Evolutionary conservation across 2,329 filamentous ascomycete genomes (phyloP), one percentile per base, ranked within the genome.

Genomic region (Teratosphaeria epicoccoides): DNA sequence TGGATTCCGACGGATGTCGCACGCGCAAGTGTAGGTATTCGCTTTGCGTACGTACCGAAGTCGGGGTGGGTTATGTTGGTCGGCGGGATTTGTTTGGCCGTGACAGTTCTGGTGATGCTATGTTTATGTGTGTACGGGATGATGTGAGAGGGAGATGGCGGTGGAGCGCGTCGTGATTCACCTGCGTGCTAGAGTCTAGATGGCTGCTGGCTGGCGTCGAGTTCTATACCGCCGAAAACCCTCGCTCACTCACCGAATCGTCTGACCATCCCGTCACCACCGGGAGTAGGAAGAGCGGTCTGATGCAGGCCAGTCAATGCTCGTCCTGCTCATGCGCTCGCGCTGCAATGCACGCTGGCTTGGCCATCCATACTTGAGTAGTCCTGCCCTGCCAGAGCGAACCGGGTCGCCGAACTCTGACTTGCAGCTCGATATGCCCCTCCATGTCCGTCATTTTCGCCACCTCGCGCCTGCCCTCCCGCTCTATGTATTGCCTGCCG

Each of bases 251-350:
- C 25, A 9, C 23, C 20, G 22, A n/a, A 28, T 23, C 20, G 44
- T 46, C 44, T 46, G 22, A 46, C 43, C 43, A 45, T 46, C 44
- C 25, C 44, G 25, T 20, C 43, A 45, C 14, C 29, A 45, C 10
- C 43, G 6, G 23, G 23, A 17, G 7, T n/a, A 1, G 44, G 44
- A 46, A 46, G 44, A 46, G 44, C 44, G 44, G 44, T 46, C 44
- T 46, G 44, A 6, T 23, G 44, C 23, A 46, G 44, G 44, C 44
- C 23, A 46, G 25, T 46, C 20, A 46, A 24, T 46, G 44, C 14
- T 24, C 44, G 44, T 46, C 44, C 44, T 46, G 44, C 44, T 46
- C 44, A 46, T 46, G 43, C 43, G 43, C 20, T 40, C 33, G 14
- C 33, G 33, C 33, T 40, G 33, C 33, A 40, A 17, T 40, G 33